Base-by-base conservation (phyloP, 2,329 filamentous ascomycete species). In the Fusarium subtropicale region DNA sequence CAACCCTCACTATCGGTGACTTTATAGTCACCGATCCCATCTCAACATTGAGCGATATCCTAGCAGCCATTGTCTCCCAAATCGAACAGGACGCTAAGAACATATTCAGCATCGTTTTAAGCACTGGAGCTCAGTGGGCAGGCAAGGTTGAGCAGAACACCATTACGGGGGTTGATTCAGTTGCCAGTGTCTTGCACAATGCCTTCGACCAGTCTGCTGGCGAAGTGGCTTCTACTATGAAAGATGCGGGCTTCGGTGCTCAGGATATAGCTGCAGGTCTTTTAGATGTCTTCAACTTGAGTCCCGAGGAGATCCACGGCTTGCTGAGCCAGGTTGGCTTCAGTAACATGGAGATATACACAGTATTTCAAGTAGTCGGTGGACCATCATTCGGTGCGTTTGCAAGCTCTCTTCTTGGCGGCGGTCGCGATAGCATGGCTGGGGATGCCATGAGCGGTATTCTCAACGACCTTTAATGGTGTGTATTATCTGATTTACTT, bases 151-250 rank as follows among this genome's bases (percentile, higher is more conserved):
- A 33, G 11, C 51, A 46, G 12, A 34, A 2, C 1, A 41, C 56
- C 34, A 47, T 60, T 33, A 22, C 10, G 18, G 56, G 26, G 11
- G 41, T 60, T 12, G 33, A 56, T 1, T 28, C 42, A 2, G 56
- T 60, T 20, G 56, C 51, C 2, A 33, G n/a, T 18, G 56, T 60
- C 15, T 34, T 60, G 22, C 51, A 47, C 7, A 46, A 12, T 15
- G 41, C 41, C 7, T 60, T 33, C 10, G 15, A 34, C 2, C 51
- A 60, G 28, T 4, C 11, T 33, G 51, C 56, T 5, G 7, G 12
- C 2, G 3, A 60, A 28, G 56, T 55, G 12, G 56, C 51, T 5
- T 3, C 18, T 5, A 60, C 41, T 4, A 60, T 60, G 56, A 60
- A 4, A 0, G 22, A 47, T 0, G 56, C 41, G 4, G 56, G 56